Evolutionary conservation across 1,284 basidiomycete genomes (phyloP).

Genomic region (Cerioporus squamosus): DNA sequence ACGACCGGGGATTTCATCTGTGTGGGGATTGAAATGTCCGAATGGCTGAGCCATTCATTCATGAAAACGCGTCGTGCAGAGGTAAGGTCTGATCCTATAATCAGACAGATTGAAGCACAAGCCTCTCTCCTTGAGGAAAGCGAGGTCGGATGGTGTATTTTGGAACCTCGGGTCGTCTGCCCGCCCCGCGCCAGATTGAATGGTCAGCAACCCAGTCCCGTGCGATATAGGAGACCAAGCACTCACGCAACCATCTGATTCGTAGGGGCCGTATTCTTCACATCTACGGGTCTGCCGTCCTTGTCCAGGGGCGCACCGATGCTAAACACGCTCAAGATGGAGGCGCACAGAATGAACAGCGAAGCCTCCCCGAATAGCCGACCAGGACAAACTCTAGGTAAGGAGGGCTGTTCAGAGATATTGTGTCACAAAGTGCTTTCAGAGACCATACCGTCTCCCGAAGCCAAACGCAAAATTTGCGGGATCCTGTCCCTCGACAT

Average conservation of each 20-base stretch:
- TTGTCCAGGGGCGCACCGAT: conserved; percentile 10
- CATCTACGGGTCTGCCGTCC: not conserved
- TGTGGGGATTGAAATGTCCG: no score
- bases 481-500: conserved; percentile 2
- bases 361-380: conserved; percentile 13
- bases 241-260: not conserved
- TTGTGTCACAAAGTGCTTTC: not conserved
- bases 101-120: not conserved
- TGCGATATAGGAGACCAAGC: no score
- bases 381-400: conserved; percentile 15
- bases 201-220: no score
- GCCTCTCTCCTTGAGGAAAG: not conserved
- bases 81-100: no score
- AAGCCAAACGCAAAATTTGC: conserved; percentile 9
- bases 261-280: not conserved
- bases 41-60: no score
- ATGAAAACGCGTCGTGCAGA: no score
- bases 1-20: no score
- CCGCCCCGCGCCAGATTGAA: no score
- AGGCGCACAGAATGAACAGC: conserved; percentile 7
- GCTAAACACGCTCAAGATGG: conserved; percentile 11
- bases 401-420: no score
- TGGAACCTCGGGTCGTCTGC: conserved; percentile 3
- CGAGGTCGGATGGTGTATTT: conserved; percentile 2
- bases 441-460: conserved; percentile 12